phyloP scores from a whole-genome alignment of 2,329 filamentous ascomycete genomes.

The Paecilomyces fulvus region DNA sequence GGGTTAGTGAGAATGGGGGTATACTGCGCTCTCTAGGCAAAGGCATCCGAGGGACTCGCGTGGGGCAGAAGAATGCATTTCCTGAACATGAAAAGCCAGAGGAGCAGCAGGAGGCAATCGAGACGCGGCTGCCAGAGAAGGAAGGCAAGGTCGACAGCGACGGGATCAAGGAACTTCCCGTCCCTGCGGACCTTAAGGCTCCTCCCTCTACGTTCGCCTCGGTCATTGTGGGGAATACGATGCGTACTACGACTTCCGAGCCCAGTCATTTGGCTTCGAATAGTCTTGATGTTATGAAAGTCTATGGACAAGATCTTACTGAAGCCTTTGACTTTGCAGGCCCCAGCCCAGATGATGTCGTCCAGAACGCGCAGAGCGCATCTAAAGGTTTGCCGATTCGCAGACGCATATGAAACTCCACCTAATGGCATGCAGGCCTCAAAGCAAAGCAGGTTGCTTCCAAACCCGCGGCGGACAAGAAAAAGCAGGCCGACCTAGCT shows the following conservation, averaged over 20 bases:
- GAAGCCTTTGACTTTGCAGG: constrained; percentile 58
- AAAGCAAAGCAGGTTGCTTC: constrained; percentile 34
- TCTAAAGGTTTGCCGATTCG: constrained; percentile 64
- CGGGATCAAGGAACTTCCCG: constrained; percentile 8
- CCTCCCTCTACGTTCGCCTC: constrained; percentile 44
- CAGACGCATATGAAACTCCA: constrained; percentile 23
- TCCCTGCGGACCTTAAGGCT: constrained; percentile 30
- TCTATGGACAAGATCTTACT: constrained; percentile 34
- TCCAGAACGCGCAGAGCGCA: constrained; percentile 67
- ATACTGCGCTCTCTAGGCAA: constrained; percentile 15
- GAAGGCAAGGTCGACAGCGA: constrained; percentile 2
- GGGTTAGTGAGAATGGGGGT: constrained; percentile 14
- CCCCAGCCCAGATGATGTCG: constrained; percentile 86
- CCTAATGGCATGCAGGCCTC: constrained; percentile 38
- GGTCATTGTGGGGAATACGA: constrained; percentile 29
- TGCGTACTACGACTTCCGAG: constrained; percentile 17
- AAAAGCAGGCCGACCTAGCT: constrained; percentile 35
- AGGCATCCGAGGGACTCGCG: constrained; percentile 8
- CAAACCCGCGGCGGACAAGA: constrained; percentile 34
- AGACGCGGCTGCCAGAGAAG: constrained; percentile 3
- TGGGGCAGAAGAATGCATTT: constrained; percentile 11
- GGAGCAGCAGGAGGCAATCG: constrained; percentile 1
- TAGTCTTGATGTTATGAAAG: constrained; percentile 25
- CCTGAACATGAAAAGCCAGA: constrained; percentile 10
- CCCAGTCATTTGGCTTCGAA: constrained; percentile 25